phyloP scores from a whole-genome alignment of 2,329 filamentous ascomycete genomes.

The Diaporthe australafricana region DNA sequence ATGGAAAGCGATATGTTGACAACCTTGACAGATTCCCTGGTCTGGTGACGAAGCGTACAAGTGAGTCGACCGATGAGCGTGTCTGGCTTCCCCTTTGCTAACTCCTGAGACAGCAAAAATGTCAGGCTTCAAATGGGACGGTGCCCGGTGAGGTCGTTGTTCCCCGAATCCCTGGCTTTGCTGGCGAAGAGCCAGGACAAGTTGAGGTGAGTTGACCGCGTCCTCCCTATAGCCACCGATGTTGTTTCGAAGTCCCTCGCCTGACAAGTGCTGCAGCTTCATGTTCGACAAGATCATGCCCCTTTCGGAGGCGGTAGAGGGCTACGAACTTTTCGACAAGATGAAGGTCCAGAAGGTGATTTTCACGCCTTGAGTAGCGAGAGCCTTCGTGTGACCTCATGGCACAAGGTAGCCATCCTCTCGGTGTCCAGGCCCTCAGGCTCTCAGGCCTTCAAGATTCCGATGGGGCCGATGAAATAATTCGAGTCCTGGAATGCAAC shows the following conservation, averaged over 20 bases:
- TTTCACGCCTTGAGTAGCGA: conserved; percentile 63
- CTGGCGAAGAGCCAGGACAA: conserved; percentile 75
- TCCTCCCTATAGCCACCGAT: background rate
- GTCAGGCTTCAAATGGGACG: conserved; percentile 80
- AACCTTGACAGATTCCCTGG: conserved; percentile 70
- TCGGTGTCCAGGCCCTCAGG: background rate
- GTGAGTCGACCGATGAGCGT: conserved; percentile 48
- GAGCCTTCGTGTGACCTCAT: background rate
- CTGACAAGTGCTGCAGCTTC: conserved; percentile 61
- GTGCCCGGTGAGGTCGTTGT: conserved; percentile 79
- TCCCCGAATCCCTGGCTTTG: conserved; percentile 72
- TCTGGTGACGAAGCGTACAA: conserved; percentile 71
- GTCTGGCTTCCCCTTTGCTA: conserved; percentile 34
- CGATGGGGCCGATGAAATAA: background rate
- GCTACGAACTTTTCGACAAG: conserved; percentile 78
- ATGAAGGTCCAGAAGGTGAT: conserved; percentile 82
- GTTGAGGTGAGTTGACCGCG: conserved; percentile 66
- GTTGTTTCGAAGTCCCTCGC: conserved; percentile 38
- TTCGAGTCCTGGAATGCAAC: background rate
- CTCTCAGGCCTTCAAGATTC: background rate
- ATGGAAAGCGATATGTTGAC: background rate
- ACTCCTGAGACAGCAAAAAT: conserved; percentile 69
- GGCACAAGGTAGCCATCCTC: background rate
- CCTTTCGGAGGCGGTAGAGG: conserved; percentile 72
- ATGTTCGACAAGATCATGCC: conserved; percentile 84